Percentiles rank a stretch among this genome's conserved stretches.
These are phyloP conservation scores for Euryodendron excelsum DNA, from an alignment of 148 eudicot species.

Conservation along the genomic window DNA sequence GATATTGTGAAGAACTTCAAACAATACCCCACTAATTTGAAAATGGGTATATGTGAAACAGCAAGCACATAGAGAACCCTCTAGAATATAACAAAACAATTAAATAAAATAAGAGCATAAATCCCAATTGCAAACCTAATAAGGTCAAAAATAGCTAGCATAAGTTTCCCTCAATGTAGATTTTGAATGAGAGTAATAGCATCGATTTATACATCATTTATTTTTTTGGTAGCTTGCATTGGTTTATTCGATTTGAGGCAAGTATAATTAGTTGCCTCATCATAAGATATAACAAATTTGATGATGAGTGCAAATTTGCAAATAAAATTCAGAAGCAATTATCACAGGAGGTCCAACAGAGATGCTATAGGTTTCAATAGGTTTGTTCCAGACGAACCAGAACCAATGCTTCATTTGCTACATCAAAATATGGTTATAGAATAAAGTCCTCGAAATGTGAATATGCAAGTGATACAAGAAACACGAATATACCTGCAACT, in stretches of 20 bases:
- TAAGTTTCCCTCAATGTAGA: background rate
- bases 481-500: slow-evolving; percentile 49
- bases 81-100: background rate
- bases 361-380: background rate
- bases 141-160: background rate
- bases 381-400: background rate
- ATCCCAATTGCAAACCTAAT: background rate
- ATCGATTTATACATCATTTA: background rate
- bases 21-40: background rate
- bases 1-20: background rate
- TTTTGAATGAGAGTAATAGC: too few species aligned
- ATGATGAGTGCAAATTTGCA: background rate
- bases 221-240: background rate
- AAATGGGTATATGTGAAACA: background rate
- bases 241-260: background rate
- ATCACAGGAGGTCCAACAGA: background rate
- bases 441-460: background rate
- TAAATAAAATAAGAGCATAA: background rate
- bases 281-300: background rate
- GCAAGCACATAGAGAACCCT: background rate
- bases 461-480: background rate
- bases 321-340: background rate
- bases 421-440: background rate
- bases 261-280: background rate
- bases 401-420: background rate